Evolutionary conservation across 176 grass and related monocot species (phyloP).

Genomic region (Avena eriantha): DNA sequence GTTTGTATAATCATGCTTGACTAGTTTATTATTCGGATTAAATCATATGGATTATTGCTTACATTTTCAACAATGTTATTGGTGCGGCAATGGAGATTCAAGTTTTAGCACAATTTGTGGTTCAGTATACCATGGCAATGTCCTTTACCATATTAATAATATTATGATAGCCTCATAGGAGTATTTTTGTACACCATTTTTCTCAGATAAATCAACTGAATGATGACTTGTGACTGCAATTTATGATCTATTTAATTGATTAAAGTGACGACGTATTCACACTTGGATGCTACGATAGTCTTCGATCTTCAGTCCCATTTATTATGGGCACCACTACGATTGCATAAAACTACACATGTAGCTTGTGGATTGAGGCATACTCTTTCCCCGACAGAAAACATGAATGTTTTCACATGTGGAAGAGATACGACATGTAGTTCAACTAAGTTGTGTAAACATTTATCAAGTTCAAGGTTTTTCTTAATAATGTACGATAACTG

Average conservation of each 20-base stretch:
- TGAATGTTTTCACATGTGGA: constrained; percentile 81
- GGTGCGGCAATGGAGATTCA: too few relatives aligned
- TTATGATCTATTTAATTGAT: neutral
- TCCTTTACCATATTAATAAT: too few relatives aligned
- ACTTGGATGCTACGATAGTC: neutral
- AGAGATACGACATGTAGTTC: constrained; percentile 69
- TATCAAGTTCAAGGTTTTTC: neutral
- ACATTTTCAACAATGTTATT: too few relatives aligned
- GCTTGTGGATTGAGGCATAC: constrained; percentile 86
- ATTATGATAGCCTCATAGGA: neutral
- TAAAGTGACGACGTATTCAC: neutral
- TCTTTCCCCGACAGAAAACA: constrained; percentile 67
- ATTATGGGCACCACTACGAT: constrained; percentile 6
- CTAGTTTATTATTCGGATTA: too few relatives aligned
- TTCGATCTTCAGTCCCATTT: constrained; percentile 16
- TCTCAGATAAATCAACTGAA: neutral
- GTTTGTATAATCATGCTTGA: too few relatives aligned
- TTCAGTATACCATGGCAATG: too few relatives aligned
- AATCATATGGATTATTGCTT: too few relatives aligned
- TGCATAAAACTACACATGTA: constrained; percentile 66
- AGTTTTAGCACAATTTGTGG: too few relatives aligned
- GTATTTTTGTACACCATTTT: neutral
- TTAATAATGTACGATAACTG: neutral
- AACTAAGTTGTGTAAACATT: neutral
- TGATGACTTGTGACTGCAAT: neutral